A percentile compares a stretch with the other conserved stretches of the same genome.
Evolutionary conservation across 2,329 filamentous ascomycete species (phyloP).

Genomic region (Sarocladium oryzae): DNA sequence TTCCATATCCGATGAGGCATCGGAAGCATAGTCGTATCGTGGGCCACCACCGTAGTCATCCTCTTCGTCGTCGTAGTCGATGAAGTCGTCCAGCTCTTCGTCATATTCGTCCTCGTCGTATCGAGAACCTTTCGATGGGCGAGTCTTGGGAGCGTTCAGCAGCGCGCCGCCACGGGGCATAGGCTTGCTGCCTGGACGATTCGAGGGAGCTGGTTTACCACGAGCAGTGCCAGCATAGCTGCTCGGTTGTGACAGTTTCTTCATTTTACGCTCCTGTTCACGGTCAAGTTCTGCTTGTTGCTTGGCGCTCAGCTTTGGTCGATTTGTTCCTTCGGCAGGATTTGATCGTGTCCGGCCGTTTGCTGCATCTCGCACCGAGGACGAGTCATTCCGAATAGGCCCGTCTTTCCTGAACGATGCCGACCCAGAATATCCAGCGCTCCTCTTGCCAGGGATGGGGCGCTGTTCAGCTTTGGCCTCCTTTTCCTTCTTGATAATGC

Average conservation of each 20-base stretch:
- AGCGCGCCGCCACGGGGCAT: slow-evolving; percentile 33
- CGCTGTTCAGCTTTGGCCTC: slow-evolving; percentile 23
- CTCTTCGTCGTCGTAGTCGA: slow-evolving; percentile 55
- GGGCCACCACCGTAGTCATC: slow-evolving; percentile 30
- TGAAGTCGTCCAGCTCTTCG: slow-evolving; percentile 55
- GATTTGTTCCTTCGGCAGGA: background rate
- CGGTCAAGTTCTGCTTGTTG: slow-evolving; percentile 18
- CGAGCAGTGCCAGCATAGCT: slow-evolving; percentile 61
- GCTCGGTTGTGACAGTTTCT: slow-evolving; percentile 55
- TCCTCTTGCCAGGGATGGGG: slow-evolving; percentile 20
- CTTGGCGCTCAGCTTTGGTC: slow-evolving; percentile 13
- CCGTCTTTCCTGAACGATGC: slow-evolving; percentile 18
- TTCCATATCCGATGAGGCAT: slow-evolving; percentile 71
- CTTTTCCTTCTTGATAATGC: slow-evolving; percentile 44
- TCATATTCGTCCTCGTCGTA: slow-evolving; percentile 58
- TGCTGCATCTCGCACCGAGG: background rate
- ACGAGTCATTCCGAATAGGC: slow-evolving; percentile 18
- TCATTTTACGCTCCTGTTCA: slow-evolving; percentile 48
- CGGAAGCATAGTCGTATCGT: slow-evolving; percentile 52
- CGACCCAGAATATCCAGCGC: slow-evolving; percentile 24
- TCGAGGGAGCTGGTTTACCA: slow-evolving; percentile 36
- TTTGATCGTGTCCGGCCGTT: background rate
- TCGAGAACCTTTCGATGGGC: slow-evolving; percentile 27
- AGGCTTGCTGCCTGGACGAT: slow-evolving; percentile 24
- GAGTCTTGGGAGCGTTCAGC: slow-evolving; percentile 25